These are phyloP conservation scores for Candida xyloterini DNA, from an alignment of 805 yeast species.

Conservation along the genomic window DNA sequence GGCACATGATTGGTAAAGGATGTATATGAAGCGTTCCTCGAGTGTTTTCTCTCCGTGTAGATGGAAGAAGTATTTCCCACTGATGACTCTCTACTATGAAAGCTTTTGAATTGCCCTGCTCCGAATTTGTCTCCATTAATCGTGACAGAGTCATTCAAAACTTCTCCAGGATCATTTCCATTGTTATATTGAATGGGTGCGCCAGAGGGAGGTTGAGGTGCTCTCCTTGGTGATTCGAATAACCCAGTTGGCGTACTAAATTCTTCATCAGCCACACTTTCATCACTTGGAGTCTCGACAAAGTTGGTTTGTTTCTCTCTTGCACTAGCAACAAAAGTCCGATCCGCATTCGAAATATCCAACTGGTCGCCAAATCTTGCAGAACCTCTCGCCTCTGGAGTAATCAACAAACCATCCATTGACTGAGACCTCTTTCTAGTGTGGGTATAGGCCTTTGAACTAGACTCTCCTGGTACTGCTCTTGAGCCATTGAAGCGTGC, in stretches of 20 bases:
- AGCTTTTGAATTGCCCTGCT: neutral
- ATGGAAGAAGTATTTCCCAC: constrained; percentile 36
- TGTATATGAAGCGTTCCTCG: constrained; percentile 35
- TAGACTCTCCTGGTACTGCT: neutral
- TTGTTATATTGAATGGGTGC: constrained; percentile 25
- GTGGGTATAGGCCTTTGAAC: constrained; percentile 28
- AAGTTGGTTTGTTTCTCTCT: neutral
- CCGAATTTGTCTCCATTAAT: constrained; percentile 5
- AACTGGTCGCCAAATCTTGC: neutral
- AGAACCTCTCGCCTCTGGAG: neutral
- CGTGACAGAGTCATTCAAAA: constrained; percentile 18
- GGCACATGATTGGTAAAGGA: constrained; percentile 24
- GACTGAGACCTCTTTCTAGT: constrained; percentile 51
- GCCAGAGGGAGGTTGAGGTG: constrained; percentile 62
- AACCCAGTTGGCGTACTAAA: constrained; percentile 23
- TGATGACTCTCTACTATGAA: constrained; percentile 30
- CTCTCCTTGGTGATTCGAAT: constrained; percentile 67
- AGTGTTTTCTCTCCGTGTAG: constrained; percentile 40
- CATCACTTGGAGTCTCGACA: constrained; percentile 14
- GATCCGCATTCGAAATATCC: too few species aligned
- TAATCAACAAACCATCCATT: constrained; percentile 36
- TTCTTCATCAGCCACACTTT: constrained; percentile 14
- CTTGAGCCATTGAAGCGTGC: neutral
- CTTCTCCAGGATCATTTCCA: constrained; percentile 17
- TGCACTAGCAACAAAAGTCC: too few species aligned